Base-by-base conservation (phyloP, 176 grass and related monocot genomes). In the Alloteropsis semialata region DNA sequence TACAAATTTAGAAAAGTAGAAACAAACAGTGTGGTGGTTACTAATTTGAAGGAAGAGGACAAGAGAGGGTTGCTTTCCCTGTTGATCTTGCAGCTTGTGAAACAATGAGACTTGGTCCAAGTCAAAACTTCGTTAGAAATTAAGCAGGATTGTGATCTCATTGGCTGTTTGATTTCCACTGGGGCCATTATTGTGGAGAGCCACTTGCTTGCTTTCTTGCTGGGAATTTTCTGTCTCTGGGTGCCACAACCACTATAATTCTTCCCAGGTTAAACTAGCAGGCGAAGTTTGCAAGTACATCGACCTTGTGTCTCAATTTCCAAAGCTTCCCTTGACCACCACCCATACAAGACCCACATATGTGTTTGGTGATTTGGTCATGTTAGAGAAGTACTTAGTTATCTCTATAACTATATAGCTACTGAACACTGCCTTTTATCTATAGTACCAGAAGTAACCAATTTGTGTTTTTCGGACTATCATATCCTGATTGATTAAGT, bases 51-150 rank as follows among this genome's bases (percentile, higher is more conserved):
- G 5, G 10, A 41, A 80, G 10, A 55, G 10, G 21, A 14, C 44
- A 48, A 56, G 54, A 8, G 21, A 28, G 39, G 48, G 21, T 64
- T 30, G 5, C 45, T 63, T 65, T 82, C 36, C 22, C 48, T 12
- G 65, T 82, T 82, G 36, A 75, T 84, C 39, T 57, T 65, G 66
- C 44, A 78, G 27, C 72, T 11, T 10, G 48, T 79, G 65, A 38
- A 83, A 57, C 70, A 65, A 78, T 21, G 29, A 7, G 60, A 67
- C 50, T 67, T 59, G 13, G 24, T 80, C 49, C 33, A 80, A 67
- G 59, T 74, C 67, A 58, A 88, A 72, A 54, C 27, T 51, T 53
- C 14, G 34, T 50, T 85, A 69, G 43, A 49, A 24, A 63, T 51
- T 72, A 53, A 37, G 64, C 10, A 79, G 54, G 75, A 69, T 51